Conservation (phyloP, 352 stramenopile species). For the Phytopythium mirpurense region DNA sequence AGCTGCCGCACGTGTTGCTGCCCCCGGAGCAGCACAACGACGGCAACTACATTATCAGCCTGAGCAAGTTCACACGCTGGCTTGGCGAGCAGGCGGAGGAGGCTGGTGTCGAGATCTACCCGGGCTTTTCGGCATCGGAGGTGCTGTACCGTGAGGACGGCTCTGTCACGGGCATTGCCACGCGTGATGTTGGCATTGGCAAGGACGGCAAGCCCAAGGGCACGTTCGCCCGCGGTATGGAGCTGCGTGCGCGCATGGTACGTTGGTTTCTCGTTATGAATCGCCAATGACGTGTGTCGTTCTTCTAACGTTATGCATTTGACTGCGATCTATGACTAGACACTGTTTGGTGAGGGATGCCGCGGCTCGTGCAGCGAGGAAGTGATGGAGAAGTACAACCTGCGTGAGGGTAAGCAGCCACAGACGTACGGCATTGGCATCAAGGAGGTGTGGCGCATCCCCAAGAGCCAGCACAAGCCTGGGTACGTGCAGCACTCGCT, state of each 20-base stretch:
- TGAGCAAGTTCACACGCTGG: constrained; percentile 96
- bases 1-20: constrained; percentile 91
- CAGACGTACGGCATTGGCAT: constrained; percentile 99
- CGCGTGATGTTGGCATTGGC: constrained; percentile 96
- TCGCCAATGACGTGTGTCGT: background rate
- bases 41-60: constrained; percentile 98
- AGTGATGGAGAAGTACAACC: constrained; percentile 95
- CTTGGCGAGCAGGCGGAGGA: constrained; percentile 96
- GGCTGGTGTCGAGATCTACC: constrained; percentile 98
- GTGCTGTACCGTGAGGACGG: constrained; percentile 83
- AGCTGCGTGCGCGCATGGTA: constrained; percentile 90
- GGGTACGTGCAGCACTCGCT: constrained; percentile 98
- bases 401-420: constrained; percentile 86
- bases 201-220: constrained; percentile 95
- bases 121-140: constrained; percentile 96
- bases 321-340: constrained; percentile 63
- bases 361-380: constrained; percentile 96
- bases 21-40: constrained; percentile 96
- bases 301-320: background rate
- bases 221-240: constrained; percentile 97
- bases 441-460: constrained; percentile 95
- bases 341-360: constrained; percentile 97
- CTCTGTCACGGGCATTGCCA: constrained; percentile 93
- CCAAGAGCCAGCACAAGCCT: constrained; percentile 91
- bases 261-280: constrained; percentile 5